Conservation (phyloP, 495 filamentous ascomycete species). For the Hyaloscypha hepaticicola region DNA sequence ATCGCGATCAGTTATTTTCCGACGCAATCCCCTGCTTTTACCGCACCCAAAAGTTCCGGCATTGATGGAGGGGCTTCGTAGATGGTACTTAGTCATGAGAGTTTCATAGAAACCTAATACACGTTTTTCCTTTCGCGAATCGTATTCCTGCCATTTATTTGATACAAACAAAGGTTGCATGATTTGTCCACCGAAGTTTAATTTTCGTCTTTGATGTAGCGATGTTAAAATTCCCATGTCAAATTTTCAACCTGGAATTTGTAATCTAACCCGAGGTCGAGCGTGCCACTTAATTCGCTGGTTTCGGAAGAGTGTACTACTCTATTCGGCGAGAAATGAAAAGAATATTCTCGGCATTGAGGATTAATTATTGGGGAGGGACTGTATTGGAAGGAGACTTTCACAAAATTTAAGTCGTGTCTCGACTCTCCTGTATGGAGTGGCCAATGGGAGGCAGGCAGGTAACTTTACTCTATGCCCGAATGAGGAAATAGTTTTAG, state of each 20-base stretch:
- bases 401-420: not conserved
- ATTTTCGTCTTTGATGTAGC: not conserved
- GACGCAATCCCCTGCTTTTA: not conserved
- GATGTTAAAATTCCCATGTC: not conserved
- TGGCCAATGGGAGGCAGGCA: not conserved
- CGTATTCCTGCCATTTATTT: not conserved
- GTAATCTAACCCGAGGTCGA: not conserved
- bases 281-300: not conserved
- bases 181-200: too few species aligned
- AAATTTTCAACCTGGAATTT: not conserved
- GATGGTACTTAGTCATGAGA: not conserved
- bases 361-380: too few species aligned
- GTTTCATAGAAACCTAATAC: not conserved
- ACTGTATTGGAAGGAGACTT: too few species aligned
- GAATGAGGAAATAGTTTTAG: not conserved
- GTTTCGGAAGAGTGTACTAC: not conserved
- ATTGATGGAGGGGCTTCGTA: not conserved
- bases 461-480: too few species aligned
- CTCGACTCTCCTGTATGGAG: not conserved
- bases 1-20: slow-evolving; percentile 2
- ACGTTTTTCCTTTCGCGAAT: not conserved
- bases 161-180: not conserved
- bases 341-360: not conserved
- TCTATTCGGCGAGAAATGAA: not conserved
- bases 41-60: not conserved